A percentile compares a stretch with the other conserved stretches of the same genome.
phyloP scores from a whole-genome alignment of 192 early-diverging fungal genomes.

The Mortierella alpina region DNA sequence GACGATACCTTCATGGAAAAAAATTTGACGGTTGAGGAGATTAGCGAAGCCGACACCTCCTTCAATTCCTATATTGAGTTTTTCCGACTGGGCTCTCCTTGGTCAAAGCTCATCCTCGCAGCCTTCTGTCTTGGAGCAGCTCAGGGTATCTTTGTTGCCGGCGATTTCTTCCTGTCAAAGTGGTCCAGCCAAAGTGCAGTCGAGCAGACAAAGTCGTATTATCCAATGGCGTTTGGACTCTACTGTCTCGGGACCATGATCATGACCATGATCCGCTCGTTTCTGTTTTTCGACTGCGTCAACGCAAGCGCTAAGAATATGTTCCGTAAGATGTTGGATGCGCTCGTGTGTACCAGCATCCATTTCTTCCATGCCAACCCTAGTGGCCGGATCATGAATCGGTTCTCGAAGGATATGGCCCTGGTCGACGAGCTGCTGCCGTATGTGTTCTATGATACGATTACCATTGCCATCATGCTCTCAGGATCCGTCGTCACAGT shows the following conservation, averaged over 20 bases:
- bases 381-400: constrained; percentile 71
- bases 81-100: constrained; percentile 48
- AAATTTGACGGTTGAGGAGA: constrained; percentile 50
- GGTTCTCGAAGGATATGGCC: constrained; percentile 73
- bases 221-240: constrained; percentile 55
- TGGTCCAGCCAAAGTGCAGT: constrained; percentile 56
- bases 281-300: constrained; percentile 52
- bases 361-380: constrained; percentile 70
- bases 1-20: constrained; percentile 24
- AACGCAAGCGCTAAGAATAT: constrained; percentile 42
- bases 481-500: constrained; percentile 68
- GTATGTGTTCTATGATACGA: constrained; percentile 64
- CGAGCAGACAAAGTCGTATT: constrained; percentile 53
- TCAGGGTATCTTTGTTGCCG: constrained; percentile 44
- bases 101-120: constrained; percentile 18
- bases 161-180: constrained; percentile 66
- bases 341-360: constrained; percentile 62
- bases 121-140: constrained; percentile 30
- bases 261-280: constrained; percentile 59
- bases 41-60: constrained; percentile 47
- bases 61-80: constrained; percentile 46
- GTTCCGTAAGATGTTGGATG: constrained; percentile 59
- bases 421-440: constrained; percentile 73
- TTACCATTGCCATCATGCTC: constrained; percentile 72
- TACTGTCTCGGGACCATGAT: constrained; percentile 59